Conservation (phyloP, 306 rosid species). For the Vigna mungo region DNA sequence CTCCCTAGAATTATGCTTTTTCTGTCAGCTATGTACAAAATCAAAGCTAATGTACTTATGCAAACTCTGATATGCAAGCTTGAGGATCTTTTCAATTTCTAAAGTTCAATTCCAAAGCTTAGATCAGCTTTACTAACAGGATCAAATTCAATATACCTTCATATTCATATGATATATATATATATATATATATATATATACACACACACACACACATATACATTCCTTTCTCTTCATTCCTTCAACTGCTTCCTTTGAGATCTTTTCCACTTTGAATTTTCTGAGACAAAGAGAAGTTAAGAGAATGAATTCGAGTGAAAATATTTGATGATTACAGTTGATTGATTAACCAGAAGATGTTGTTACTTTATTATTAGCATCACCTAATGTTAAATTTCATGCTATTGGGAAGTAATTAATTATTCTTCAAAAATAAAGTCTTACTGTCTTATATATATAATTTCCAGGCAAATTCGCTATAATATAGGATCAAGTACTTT, state of each 20-base stretch:
- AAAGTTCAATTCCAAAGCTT: neutral
- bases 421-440: neutral
- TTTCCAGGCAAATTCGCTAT: neutral
- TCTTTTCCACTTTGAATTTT: neutral
- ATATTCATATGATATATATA: too few species aligned
- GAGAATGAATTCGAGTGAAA: neutral
- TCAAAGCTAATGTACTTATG: neutral
- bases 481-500: neutral
- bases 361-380: neutral
- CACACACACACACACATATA: too few species aligned
- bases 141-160: neutral
- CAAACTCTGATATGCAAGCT: neutral
- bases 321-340: neutral
- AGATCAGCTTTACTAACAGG: neutral
- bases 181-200: too few species aligned
- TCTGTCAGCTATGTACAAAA: conserved; percentile 12
- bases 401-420: neutral
- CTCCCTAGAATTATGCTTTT: neutral
- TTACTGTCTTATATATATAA: neutral
- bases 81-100: neutral
- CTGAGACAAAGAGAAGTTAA: too few species aligned
- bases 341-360: neutral
- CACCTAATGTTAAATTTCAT: neutral
- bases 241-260: neutral
- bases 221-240: neutral